Evolutionary conservation across 768 basidiomycete genomes (phyloP).

Genomic region (Pleurotus pulmonarius): DNA sequence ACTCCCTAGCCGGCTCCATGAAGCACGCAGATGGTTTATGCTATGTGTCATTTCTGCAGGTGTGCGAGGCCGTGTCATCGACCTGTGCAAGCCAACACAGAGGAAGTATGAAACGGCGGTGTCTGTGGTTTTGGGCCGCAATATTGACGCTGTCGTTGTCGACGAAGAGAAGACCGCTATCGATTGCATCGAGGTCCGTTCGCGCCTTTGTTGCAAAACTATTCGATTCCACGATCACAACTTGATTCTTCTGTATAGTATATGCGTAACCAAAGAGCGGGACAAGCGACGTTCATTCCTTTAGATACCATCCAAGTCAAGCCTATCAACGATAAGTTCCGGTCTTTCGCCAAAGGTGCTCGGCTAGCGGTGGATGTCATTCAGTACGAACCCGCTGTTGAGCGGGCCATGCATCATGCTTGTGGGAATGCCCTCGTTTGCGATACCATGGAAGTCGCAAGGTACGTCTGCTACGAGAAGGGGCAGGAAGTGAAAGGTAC

Average conservation of each 20-base stretch:
- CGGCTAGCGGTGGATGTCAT: conserved; percentile 85
- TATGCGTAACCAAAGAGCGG: conserved; percentile 90
- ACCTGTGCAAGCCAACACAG: conserved; percentile 91
- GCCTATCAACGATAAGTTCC: conserved; percentile 90
- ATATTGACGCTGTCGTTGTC: conserved; percentile 94
- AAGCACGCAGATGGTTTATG: neutral
- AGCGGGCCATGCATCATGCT: conserved; percentile 94
- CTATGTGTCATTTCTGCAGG: conserved; percentile 39
- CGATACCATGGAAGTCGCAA: conserved; percentile 91
- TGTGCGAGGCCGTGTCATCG: conserved; percentile 88
- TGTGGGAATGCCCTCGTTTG: conserved; percentile 95
- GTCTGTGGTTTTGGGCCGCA: conserved; percentile 86
- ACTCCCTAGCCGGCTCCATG: neutral
- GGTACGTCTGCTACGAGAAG: conserved; percentile 89
- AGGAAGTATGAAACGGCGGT: conserved; percentile 92
- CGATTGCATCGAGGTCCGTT: conserved; percentile 85
- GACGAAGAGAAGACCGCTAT: conserved; percentile 97
- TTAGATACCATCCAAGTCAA: conserved; percentile 97
- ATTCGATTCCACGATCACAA: neutral
- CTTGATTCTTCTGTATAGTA: conserved; percentile 46
- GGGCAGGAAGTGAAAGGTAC: conserved; percentile 95
- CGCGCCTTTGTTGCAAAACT: conserved; percentile 10
- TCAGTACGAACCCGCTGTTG: conserved; percentile 76
- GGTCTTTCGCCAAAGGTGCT: conserved; percentile 86
- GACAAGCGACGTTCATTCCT: conserved; percentile 96